These are phyloP conservation scores for Groenewaldozyma tartarivorans DNA, from an alignment of 805 yeast genomes.

Conservation along the genomic window DNA sequence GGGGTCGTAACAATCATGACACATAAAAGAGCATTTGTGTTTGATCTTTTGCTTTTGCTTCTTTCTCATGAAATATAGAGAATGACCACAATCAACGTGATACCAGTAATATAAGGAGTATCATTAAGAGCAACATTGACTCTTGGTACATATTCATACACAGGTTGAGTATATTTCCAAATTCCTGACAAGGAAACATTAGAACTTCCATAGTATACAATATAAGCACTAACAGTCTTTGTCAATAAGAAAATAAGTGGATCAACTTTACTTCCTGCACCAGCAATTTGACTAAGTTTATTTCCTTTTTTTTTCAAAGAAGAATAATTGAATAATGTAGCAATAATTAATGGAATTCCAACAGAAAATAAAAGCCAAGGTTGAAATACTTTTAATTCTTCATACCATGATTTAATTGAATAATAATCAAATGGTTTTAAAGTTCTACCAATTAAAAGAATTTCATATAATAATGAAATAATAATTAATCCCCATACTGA, in stretches of 20 bases:
- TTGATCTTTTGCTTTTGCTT: neutral
- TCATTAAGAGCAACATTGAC: neutral
- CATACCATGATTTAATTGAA: neutral
- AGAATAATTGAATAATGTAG: constrained; percentile 24
- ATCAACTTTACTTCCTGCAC: neutral
- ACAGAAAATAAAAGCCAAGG: constrained; percentile 20
- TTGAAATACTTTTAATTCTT: constrained; percentile 14
- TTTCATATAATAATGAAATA: constrained; percentile 3
- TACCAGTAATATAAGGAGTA: neutral
- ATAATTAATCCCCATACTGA: neutral
- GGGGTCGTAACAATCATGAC: too few relatives aligned
- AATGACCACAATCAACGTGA: constrained; percentile 1
- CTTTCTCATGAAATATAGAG: neutral
- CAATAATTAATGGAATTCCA: constrained; percentile 21
- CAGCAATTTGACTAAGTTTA: neutral
- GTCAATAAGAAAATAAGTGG: neutral
- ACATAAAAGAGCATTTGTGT: too few relatives aligned
- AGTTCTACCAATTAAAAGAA: constrained; percentile 15
- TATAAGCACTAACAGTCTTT: neutral
- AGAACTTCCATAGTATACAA: neutral
- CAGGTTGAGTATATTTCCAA: neutral
- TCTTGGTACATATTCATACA: neutral
- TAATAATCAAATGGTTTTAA: neutral
- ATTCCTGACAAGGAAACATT: neutral
- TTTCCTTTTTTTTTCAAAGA: neutral